Evolutionary conservation across 306 rosid species (phyloP), one percentile per base, ranked within the genome.

Genomic region (Acacia melanoxylon): DNA sequence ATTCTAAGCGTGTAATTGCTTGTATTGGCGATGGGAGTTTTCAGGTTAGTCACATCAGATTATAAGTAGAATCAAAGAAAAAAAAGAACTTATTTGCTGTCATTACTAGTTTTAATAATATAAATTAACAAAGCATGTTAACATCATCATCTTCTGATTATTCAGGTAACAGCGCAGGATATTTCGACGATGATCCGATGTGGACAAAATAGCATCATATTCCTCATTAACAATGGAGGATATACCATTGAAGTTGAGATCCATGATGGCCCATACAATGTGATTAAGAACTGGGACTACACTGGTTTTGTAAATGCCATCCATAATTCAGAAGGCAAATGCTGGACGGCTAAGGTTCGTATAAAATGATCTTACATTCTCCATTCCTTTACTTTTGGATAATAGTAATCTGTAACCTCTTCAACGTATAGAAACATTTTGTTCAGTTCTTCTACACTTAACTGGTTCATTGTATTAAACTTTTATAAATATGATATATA

Each of bases 1-100:
- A 81, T 69, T 77, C 84, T 44, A 90, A 90, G 74, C 94, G 94
- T 17, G 82, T 90, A 17, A 83, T 90, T 54, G 88, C 90, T 76
- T 90, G 85, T 81, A 90, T 88, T 35, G 94, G 94, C 4, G 94
- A 90, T 33, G 94, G 94, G 27, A 90, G 94, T 74, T 90, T 90
- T 72, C 93, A 90, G 91, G 93, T 90, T 46, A 52, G 93, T 67
- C 42, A 29, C 59, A 35, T 72, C 3, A 13, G 31, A 7, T 69
- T 12, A 20, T 2, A 11, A 27, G 69, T 31, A 12, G 20, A 63
- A 63, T 31, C 8, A 6, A 11, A 10, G 5, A 2, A 12, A 24
- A 24, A 8, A 59, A 24, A 1, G 33, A 59, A 24, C 5, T 59
- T 59, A 0, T 24, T 22, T 58, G 6, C 5, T 8, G 27, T 22